Evolutionary conservation across 306 rosid species (phyloP).

Genomic region (Cucumis melo): DNA sequence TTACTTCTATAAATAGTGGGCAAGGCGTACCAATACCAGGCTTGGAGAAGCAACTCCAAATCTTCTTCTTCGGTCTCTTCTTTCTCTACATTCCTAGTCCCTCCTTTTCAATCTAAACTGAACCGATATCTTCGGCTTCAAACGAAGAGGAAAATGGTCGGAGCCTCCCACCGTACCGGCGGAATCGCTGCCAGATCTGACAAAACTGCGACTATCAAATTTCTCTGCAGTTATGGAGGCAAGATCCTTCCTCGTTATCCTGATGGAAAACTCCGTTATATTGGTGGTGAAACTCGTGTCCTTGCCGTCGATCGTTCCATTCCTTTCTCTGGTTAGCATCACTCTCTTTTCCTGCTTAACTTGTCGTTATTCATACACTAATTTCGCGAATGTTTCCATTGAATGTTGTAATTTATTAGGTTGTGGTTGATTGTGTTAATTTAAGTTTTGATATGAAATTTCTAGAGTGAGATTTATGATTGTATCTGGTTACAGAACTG

Average conservation of each 20-base stretch:
- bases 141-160: constrained; percentile 25
- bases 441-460: neutral
- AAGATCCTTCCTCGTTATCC: constrained; percentile 88
- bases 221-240: constrained; percentile 89
- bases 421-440: neutral
- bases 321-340: constrained; percentile 58
- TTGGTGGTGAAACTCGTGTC: constrained; percentile 87
- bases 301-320: constrained; percentile 62
- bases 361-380: neutral
- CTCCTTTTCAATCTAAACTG: neutral
- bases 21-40: constrained; percentile 4
- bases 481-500: constrained; percentile 44
- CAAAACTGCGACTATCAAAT: constrained; percentile 39
- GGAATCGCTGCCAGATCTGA: constrained; percentile 1
- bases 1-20: constrained; percentile 6
- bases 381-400: neutral
- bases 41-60: constrained; percentile 12
- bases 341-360: neutral
- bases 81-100: neutral
- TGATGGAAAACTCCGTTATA: constrained; percentile 85
- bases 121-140: neutral
- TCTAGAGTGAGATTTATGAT: constrained; percentile 14
- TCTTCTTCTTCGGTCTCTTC: constrained; percentile 12
- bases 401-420: neutral
- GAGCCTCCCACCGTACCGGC: constrained; percentile 15